Conservation (phyloP, 1,284 basidiomycete species). For the Crucibulum parvulum region DNA sequence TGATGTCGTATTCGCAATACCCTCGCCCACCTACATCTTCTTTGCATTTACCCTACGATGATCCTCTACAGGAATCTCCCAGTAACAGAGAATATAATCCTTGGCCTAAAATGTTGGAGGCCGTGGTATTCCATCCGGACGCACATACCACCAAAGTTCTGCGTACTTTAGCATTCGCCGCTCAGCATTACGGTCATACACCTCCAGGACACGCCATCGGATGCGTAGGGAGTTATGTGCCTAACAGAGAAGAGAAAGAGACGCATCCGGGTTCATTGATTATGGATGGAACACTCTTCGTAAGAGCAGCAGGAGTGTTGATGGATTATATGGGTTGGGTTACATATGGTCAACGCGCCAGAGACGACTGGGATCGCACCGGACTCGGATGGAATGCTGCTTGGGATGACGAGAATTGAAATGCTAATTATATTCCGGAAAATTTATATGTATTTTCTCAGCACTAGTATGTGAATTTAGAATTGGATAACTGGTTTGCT, state of each 20-base stretch:
- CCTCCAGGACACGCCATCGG: neutral
- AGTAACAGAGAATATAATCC: neutral
- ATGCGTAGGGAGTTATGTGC: neutral
- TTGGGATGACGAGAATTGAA: neutral
- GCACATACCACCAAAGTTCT: neutral
- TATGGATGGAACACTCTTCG: neutral
- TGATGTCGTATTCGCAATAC: conserved; percentile 1
- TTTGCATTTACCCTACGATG: neutral
- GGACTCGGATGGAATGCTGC: neutral
- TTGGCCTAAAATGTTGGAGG: neutral
- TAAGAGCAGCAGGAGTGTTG: neutral
- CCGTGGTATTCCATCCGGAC: neutral
- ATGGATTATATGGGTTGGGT: neutral
- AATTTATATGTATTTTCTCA: too few species aligned
- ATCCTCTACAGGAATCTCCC: neutral
- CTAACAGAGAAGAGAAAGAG: neutral
- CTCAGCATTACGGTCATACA: neutral
- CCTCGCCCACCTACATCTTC: conserved; percentile 3
- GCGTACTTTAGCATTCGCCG: neutral
- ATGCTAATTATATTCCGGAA: too few species aligned
- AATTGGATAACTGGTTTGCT: too few species aligned
- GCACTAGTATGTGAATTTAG: too few species aligned
- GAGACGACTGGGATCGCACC: neutral
- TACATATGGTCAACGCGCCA: neutral
- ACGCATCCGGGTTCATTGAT: neutral